phyloP scores from a whole-genome alignment of 169 alveolate species.

The Prorocentrum cordatum region DNA sequence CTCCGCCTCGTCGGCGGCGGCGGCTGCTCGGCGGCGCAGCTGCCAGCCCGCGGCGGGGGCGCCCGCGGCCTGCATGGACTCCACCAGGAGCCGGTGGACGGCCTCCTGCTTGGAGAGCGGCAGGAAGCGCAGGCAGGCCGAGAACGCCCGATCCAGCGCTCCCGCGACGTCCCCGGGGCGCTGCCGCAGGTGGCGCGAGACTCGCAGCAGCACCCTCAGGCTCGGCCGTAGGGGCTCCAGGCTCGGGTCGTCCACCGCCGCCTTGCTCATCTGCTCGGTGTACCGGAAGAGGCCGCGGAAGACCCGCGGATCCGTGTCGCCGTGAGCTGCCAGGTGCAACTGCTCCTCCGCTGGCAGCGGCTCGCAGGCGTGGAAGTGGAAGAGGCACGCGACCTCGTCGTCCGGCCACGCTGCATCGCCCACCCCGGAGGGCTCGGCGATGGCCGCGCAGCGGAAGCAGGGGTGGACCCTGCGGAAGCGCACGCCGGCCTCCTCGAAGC shows the following conservation, averaged over 20 bases:
- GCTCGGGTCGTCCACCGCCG: conserved; percentile 8
- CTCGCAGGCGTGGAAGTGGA: conserved; percentile 9
- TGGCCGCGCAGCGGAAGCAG: conserved; percentile 26
- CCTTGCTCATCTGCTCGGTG: conserved; percentile 2
- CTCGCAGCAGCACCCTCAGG: conserved; percentile 23
- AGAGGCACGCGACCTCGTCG: conserved; percentile 2
- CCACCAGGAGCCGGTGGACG: conserved; percentile 6
- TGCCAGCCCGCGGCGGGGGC: neutral
- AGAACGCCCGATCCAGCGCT: conserved; percentile 21
- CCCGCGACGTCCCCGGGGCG: conserved; percentile 42
- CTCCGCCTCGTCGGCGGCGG: neutral
- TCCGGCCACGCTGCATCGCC: neutral
- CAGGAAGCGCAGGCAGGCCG: conserved; percentile 12
- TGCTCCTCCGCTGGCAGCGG: conserved; percentile 46
- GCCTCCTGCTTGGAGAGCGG: conserved; percentile 39
- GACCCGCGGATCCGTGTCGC: too few relatives aligned
- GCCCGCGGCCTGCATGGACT: conserved; percentile 19
- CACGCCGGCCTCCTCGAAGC: conserved; percentile 1
- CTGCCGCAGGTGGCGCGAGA: neutral
- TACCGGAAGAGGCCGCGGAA: neutral
- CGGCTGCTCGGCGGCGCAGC: neutral
- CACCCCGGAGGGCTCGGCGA: neutral
- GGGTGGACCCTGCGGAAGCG: conserved; percentile 48
- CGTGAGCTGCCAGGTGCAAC: conserved; percentile 13
- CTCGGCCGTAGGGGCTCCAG: conserved; percentile 55